Percentiles rank a stretch among this genome's conserved stretches.
Conservation (phyloP, 148 eudicot genomes). For the Rhododendron ovatum region DNA sequence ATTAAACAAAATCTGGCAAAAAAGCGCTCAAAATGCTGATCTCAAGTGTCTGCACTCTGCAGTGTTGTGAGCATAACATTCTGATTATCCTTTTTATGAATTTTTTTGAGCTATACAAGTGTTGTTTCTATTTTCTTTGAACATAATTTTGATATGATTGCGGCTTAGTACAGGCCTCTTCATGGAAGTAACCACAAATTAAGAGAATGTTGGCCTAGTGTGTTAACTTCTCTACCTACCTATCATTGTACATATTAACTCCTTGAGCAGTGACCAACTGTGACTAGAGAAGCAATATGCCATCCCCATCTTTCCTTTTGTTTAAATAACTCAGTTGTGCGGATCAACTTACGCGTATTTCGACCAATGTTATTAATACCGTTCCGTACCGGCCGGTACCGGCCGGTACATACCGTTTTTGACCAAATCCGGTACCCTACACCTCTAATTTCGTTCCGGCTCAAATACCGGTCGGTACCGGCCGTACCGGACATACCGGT, state of each 20-base stretch:
- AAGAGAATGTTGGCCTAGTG: background rate
- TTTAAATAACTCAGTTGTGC: too few relatives aligned
- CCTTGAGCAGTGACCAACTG: slow-evolving; percentile 9
- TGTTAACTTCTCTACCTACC: background rate
- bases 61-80: background rate
- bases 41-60: background rate
- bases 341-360: too few relatives aligned
- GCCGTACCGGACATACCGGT: too few relatives aligned
- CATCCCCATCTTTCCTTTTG: background rate
- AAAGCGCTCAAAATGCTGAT: background rate
- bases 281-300: slow-evolving; percentile 18
- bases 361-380: too few relatives aligned
- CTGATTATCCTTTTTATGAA: too few relatives aligned
- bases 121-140: background rate
- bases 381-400: too few relatives aligned
- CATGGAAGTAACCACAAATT: background rate
- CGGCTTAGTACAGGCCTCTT: background rate
- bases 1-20: background rate
- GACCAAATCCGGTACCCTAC: too few relatives aligned
- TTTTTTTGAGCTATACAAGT: background rate
- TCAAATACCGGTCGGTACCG: too few relatives aligned
- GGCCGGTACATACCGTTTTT: too few relatives aligned
- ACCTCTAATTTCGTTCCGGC: too few relatives aligned
- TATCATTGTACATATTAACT: background rate
- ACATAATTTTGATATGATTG: background rate